Conservation (phyloP, 1,139 yeast genomes). For the Debaryomyces psychrophilus region DNA sequence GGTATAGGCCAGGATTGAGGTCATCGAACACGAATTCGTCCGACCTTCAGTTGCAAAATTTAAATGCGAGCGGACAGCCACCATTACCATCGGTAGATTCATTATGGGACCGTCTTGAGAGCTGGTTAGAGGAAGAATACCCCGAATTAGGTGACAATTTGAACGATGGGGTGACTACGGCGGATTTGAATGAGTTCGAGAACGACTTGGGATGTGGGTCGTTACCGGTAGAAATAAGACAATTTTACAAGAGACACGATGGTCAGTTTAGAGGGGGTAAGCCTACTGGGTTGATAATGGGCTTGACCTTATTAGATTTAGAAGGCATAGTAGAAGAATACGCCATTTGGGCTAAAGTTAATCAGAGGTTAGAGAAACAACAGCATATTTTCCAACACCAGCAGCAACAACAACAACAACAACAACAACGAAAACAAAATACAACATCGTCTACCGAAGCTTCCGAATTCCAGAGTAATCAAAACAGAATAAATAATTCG, state of each 20-base stretch:
- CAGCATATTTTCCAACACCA: slow-evolving; percentile 37
- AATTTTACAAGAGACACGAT: slow-evolving; percentile 73
- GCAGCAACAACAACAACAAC: slow-evolving; percentile 24
- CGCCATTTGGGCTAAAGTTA: slow-evolving; percentile 72
- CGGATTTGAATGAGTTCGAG: slow-evolving; percentile 78
- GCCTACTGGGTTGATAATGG: slow-evolving; percentile 75
- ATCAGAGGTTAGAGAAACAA: slow-evolving; percentile 51
- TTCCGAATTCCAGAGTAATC: slow-evolving; percentile 5
- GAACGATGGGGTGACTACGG: slow-evolving; percentile 69
- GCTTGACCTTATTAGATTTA: slow-evolving; percentile 68
- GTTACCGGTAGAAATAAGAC: slow-evolving; percentile 76
- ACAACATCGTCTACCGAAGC: slow-evolving; percentile 22
- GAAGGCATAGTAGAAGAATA: slow-evolving; percentile 74
- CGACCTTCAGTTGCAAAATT: slow-evolving; percentile 45
- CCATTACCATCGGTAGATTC: slow-evolving; percentile 73
- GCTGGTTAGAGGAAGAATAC: slow-evolving; percentile 75
- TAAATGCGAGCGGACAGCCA: slow-evolving; percentile 57
- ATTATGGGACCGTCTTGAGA: slow-evolving; percentile 74
- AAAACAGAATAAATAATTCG: slow-evolving; percentile 23
- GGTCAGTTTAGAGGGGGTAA: slow-evolving; percentile 80
- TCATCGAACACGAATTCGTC: slow-evolving; percentile 35
- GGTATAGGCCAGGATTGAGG: slow-evolving; percentile 46
- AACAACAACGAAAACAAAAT: slow-evolving; percentile 22
- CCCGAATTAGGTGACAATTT: slow-evolving; percentile 79
- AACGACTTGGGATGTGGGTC: slow-evolving; percentile 65